Base-by-base conservation (phyloP, 495 filamentous ascomycete genomes). In the Penicillium canariense region DNA sequence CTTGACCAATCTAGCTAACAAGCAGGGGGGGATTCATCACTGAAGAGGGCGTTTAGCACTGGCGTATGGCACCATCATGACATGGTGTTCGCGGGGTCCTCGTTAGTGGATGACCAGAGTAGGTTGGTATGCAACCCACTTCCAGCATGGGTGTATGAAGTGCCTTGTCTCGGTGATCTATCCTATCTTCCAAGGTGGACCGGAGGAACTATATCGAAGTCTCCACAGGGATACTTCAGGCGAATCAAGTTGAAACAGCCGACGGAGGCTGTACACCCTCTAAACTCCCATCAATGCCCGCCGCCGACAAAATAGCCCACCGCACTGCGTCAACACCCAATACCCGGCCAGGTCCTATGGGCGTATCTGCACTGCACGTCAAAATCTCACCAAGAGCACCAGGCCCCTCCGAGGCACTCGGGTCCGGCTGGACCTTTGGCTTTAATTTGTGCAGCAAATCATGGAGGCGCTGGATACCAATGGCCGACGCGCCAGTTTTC, bases 331-430 rank as follows among this genome's bases (percentile, higher is more conserved):
- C 67, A 28, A 83, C 66, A 2, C 78, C 78, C 7, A 83, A 44
- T 17, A 63, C 66, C 32, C 65, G 72, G 15, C 73, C 69, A 26
- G 56, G 58, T 0, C 61, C 54, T 40, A 77, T 43, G 0, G 48
- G 39, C 4, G 55, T 63, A 17, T 74, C 69, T 3, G 77, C 61
- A 51, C 77, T 77, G 48, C 73, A 78, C 2, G 75, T 74, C 35
- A 81, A 50, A n/a, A 82, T 70, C 52, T 81, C 80, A 12, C 78
- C 80, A 23, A 81, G 47, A 11, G 75, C 73, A 23, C 73, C 75
- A 12, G 77, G 77, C 0, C 77, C 77, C 18, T 67, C 69, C 22
- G 47, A 54, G 25, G 45, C 30, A 12, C 63, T 57, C 9, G 57
- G 61, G 18, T 67, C 66, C 0, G 70, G 72, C 46, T 75, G 73